phyloP scores from a whole-genome alignment of 1,139 yeast genomes.

The Sugiyamaella sp. region DNA sequence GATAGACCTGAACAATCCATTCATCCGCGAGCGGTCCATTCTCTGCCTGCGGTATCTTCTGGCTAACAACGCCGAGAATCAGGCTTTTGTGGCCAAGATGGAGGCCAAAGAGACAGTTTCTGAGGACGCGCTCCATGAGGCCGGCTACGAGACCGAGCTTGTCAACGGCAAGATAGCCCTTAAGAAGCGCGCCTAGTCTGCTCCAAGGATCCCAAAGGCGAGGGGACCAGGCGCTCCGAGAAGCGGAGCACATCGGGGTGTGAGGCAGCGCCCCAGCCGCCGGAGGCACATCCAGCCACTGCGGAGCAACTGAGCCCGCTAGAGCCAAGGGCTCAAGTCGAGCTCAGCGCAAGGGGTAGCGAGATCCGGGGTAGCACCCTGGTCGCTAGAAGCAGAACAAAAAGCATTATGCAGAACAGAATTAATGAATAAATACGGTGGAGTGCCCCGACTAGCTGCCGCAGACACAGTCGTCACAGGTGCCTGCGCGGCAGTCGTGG shows the following conservation, averaged over 20 bases:
- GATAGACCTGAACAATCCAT: conserved; percentile 87
- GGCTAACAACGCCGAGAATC: conserved; percentile 66
- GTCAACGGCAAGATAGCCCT: conserved; percentile 56
- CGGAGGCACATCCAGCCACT: no score
- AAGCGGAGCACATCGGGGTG: background rate
- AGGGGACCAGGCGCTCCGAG: background rate
- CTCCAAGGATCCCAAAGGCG: no score
- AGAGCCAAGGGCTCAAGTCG: no score
- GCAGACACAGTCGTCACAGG: conserved; percentile 33
- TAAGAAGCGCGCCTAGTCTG: conserved; percentile 29
- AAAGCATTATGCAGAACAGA: conserved; percentile 2
- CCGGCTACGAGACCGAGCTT: conserved; percentile 63
- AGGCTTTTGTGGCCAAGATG: conserved; percentile 66
- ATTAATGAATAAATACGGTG: conserved; percentile 6
- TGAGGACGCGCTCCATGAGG: conserved; percentile 54
- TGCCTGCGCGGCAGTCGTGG: conserved; percentile 25
- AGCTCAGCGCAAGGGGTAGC: no score
- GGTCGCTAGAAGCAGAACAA: no score
- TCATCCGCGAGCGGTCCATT: conserved; percentile 79
- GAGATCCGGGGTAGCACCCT: no score
- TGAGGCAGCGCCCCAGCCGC: conserved; percentile 4
- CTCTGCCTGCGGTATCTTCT: conserved; percentile 72
- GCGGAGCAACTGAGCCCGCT: no score
- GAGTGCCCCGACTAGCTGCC: conserved; percentile 17
- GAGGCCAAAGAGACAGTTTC: conserved; percentile 60